Conservation (phyloP, 768 basidiomycete genomes). For the Boletus insuetus region DNA sequence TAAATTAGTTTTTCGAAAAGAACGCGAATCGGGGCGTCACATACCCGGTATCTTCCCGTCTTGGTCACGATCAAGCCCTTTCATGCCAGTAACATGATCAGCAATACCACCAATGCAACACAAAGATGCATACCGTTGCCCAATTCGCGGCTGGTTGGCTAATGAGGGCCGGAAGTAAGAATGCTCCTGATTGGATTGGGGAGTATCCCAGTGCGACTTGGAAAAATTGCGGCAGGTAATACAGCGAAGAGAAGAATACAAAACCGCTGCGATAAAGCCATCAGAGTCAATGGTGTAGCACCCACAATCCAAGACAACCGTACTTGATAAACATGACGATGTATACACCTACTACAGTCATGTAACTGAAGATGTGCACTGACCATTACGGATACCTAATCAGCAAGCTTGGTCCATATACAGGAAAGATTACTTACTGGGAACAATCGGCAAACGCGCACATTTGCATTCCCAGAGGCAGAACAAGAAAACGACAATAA, state of each 20-base stretch:
- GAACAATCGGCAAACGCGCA: conserved; percentile 67
- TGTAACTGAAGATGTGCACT: conserved; percentile 72
- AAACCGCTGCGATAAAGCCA: conserved; percentile 41
- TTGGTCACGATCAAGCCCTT: not conserved
- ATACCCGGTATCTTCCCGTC: not conserved
- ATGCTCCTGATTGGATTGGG: not conserved
- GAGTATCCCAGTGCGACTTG: conserved; percentile 60
- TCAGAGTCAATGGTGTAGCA: not conserved
- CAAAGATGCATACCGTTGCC: not conserved
- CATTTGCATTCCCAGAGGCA: conserved; percentile 72
- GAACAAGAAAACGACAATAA: conserved; percentile 53
- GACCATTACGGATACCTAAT: not conserved
- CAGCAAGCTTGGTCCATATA: not conserved
- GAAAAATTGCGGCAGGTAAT: conserved; percentile 73
- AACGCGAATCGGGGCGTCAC: not conserved
- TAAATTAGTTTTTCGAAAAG: not conserved
- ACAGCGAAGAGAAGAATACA: conserved; percentile 60
- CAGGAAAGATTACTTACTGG: conserved; percentile 43
- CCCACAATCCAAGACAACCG: conserved; percentile 11
- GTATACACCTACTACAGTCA: conserved; percentile 66
- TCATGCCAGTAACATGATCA: not conserved
- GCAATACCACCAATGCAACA: not conserved
- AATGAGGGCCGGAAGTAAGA: not conserved
- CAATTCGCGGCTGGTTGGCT: not conserved
- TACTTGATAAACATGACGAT: conserved; percentile 68